Percentiles rank a stretch among this genome's conserved stretches.
These are phyloP conservation scores for Orbilia brochopaga DNA, from an alignment of 2,329 filamentous ascomycete genomes.

Conservation along the genomic window DNA sequence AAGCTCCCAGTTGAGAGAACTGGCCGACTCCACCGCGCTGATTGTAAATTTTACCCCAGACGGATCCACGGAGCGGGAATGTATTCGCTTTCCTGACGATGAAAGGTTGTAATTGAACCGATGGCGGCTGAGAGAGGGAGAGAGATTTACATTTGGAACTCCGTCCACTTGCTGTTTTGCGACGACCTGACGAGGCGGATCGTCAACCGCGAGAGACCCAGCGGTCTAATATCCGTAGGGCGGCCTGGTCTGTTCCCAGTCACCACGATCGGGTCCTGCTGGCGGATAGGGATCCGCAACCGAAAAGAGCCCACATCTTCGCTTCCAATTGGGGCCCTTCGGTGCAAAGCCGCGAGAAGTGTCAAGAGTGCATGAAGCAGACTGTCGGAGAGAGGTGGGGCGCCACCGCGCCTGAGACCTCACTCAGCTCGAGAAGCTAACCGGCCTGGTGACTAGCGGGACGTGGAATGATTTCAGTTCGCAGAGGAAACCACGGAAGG, in stretches of 20 bases:
- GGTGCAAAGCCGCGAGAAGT: neutral
- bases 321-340: neutral
- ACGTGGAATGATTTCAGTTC: neutral
- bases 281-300: conserved; percentile 5
- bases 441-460: neutral
- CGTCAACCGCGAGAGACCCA: conserved; percentile 2
- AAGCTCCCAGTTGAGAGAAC: too few relatives aligned
- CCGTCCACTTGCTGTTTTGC: conserved; percentile 20
- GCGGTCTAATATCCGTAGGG: conserved; percentile 2
- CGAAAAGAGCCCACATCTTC: neutral
- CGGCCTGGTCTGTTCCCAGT: neutral
- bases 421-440: too few relatives aligned
- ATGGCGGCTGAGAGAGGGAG: neutral
- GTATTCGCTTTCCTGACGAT: too few relatives aligned
- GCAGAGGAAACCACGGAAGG: neutral
- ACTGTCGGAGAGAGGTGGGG: neutral
- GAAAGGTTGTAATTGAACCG: neutral
- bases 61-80: too few relatives aligned
- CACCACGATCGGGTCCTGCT: neutral
- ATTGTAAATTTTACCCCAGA: too few relatives aligned
- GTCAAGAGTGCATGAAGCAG: neutral
- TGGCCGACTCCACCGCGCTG: too few relatives aligned
- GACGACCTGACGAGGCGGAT: conserved; percentile 13
- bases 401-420: conserved; percentile 4
- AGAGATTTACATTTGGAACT: neutral